Evolutionary conservation across 179 eudicot genomes (phyloP).

Genomic region (Vitellaria paradoxa): DNA sequence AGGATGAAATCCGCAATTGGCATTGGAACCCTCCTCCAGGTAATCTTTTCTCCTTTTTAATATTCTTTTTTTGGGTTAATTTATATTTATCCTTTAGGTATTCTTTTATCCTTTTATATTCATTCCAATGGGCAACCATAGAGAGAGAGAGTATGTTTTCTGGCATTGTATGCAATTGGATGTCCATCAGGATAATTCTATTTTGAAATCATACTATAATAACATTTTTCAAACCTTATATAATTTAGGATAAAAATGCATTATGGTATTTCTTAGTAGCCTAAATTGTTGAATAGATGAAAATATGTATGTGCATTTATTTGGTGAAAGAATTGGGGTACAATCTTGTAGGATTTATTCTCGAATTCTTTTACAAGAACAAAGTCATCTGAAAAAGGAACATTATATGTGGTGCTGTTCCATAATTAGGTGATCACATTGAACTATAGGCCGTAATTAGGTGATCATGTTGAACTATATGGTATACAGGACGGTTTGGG

Average conservation of each 20-base stretch:
- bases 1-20: conserved; percentile 99
- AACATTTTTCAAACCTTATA: background rate
- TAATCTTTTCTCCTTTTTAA: conserved; percentile 14
- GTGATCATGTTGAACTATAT: too few species aligned
- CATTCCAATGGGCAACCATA: conserved; percentile 3
- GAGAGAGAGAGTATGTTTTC: background rate
- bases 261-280: background rate
- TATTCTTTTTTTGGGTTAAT: too few species aligned
- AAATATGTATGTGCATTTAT: background rate
- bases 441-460: conserved; percentile 17
- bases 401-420: background rate
- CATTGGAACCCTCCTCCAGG: conserved; percentile 99
- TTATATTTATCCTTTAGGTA: conserved; percentile 62
- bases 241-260: background rate
- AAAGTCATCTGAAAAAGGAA: background rate
- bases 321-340: background rate
- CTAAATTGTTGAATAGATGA: background rate
- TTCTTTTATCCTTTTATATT: background rate
- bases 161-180: background rate
- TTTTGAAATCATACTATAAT: background rate
- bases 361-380: background rate
- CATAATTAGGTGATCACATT: background rate
- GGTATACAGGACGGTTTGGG: conserved; percentile 85
- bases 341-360: too few species aligned
- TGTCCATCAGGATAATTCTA: background rate